Evolutionary conservation across 2,329 filamentous ascomycete genomes (phyloP).

Genomic region (Fusarium torreyae): DNA sequence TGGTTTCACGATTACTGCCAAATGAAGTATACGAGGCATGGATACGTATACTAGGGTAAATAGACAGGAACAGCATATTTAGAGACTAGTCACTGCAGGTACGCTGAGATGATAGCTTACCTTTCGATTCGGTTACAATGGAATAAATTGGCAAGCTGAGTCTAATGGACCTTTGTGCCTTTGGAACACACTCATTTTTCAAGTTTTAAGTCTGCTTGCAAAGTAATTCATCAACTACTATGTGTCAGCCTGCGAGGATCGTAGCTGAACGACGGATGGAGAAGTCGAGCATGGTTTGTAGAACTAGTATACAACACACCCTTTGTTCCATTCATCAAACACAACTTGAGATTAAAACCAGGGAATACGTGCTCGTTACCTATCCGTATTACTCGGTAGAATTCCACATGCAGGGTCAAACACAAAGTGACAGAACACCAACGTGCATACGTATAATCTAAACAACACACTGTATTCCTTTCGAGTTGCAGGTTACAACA

Average conservation of each 20-base stretch:
- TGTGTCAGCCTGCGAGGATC: neutral
- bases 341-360: no score
- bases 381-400: no score
- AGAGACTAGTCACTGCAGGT: slow-evolving; percentile 21
- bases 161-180: neutral
- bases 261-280: neutral
- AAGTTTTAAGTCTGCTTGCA: neutral
- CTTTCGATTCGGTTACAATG: slow-evolving; percentile 23
- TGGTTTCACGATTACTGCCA: slow-evolving; percentile 13
- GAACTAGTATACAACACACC: no score
- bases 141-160: slow-evolving; percentile 10
- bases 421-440: slow-evolving; percentile 5
- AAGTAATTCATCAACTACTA: neutral
- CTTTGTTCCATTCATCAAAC: no score
- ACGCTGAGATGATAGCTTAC: slow-evolving; percentile 19
- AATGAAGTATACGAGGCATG: slow-evolving; percentile 7
- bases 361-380: no score
- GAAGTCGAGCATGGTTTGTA: no score
- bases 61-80: slow-evolving; percentile 14
- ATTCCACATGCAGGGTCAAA: neutral
- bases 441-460: slow-evolving; percentile 24
- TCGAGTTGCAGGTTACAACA: neutral
- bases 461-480: slow-evolving; percentile 4
- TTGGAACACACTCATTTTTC: slow-evolving; percentile 4
- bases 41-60: slow-evolving; percentile 11